Conservation (phyloP, 305 asterid genomes). For the Rubia balearica region DNA sequence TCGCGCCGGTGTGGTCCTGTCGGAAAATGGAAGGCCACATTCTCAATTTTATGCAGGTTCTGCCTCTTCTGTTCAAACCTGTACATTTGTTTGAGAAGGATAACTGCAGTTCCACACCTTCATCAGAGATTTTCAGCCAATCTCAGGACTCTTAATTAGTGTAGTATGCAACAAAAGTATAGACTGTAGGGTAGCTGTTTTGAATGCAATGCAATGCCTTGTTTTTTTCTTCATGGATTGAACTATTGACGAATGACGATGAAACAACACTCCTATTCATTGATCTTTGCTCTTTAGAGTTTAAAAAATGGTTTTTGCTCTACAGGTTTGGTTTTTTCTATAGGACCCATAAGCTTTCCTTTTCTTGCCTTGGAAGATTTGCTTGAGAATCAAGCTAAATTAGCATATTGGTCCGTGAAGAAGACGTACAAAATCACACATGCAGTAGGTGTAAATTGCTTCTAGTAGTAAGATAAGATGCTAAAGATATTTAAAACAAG, state of each 20-base stretch:
- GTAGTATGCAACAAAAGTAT: not conserved
- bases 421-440: too few relatives aligned
- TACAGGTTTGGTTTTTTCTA: too few relatives aligned
- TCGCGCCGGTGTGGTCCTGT: slow-evolving; percentile 14
- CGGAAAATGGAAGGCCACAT: not conserved
- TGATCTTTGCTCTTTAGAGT: not conserved
- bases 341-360: too few relatives aligned
- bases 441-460: too few relatives aligned
- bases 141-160: not conserved
- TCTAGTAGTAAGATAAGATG: too few relatives aligned
- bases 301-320: too few relatives aligned
- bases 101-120: not conserved
- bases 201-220: not conserved
- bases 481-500: too few relatives aligned
- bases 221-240: not conserved
- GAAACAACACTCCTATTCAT: not conserved
- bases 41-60: slow-evolving; percentile 6
- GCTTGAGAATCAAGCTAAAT: too few relatives aligned
- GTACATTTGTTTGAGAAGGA: slow-evolving; percentile 3
- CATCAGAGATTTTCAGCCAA: not conserved
- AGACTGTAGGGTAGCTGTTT: not conserved
- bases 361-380: too few relatives aligned
- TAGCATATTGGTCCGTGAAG: too few relatives aligned
- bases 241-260: not conserved
- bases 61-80: slow-evolving; percentile 13